Evolutionary conservation across 805 yeast genomes (phyloP).

Genomic region (Jamesozyma spencerorum): DNA sequence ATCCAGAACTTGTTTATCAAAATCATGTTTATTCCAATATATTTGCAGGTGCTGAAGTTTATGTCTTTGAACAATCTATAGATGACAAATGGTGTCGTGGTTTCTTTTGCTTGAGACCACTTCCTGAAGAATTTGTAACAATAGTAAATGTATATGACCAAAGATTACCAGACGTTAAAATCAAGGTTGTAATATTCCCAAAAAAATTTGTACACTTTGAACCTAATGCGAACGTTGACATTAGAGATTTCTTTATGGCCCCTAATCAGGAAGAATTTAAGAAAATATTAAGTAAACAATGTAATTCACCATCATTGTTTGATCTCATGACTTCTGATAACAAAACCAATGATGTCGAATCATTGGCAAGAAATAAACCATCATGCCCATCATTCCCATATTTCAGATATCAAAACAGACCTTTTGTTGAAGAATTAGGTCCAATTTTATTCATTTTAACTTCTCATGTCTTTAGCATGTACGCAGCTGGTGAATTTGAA

Average conservation of each 20-base stretch:
- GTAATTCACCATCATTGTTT: constrained; percentile 28
- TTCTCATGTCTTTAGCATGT: constrained; percentile 58
- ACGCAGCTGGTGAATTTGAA: constrained; percentile 61
- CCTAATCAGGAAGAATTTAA: constrained; percentile 21
- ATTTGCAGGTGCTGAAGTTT: constrained; percentile 72
- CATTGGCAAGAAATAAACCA: constrained; percentile 17
- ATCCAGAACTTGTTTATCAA: constrained; percentile 29
- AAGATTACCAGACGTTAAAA: constrained; percentile 48
- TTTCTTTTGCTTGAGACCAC: constrained; percentile 56
- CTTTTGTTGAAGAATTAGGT: constrained; percentile 46
- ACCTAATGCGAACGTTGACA: constrained; percentile 35
- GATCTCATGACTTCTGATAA: constrained; percentile 23
- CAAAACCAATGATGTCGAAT: constrained; percentile 19
- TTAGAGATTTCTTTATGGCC: constrained; percentile 24
- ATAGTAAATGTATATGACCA: constrained; percentile 45
- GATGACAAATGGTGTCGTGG: constrained; percentile 70
- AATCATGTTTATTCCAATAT: constrained; percentile 39
- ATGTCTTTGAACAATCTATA: constrained; percentile 53
- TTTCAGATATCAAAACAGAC: constrained; percentile 35
- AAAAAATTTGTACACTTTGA: constrained; percentile 41
- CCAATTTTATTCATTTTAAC: constrained; percentile 49
- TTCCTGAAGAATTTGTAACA: constrained; percentile 61
- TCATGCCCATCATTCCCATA: constrained; percentile 50
- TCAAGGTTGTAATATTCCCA: constrained; percentile 54
- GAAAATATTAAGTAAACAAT: constrained; percentile 4